phyloP scores from a whole-genome alignment of 192 early-diverging fungal species.

The Backusella westeae region DNA sequence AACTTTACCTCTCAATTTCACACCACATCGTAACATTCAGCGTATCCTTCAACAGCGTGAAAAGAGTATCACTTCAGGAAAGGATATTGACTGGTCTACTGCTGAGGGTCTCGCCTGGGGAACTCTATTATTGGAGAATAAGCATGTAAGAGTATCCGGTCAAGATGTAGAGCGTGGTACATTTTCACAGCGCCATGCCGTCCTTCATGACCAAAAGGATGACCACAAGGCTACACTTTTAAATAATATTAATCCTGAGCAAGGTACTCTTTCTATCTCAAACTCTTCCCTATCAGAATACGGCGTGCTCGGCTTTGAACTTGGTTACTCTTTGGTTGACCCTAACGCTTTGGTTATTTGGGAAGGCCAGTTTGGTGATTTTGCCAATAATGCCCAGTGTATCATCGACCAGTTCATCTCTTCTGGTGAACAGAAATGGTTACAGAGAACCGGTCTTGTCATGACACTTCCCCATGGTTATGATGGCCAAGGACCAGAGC shows the following conservation, averaged over 20 bases:
- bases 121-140: slow-evolving; percentile 83
- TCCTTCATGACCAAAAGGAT: slow-evolving; percentile 91
- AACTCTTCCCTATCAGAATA: slow-evolving; percentile 97
- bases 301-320: slow-evolving; percentile 93
- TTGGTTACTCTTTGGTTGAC: slow-evolving; percentile 92
- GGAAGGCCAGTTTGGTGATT: slow-evolving; percentile 99
- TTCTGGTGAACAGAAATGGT: slow-evolving; percentile 97
- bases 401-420: slow-evolving; percentile 98
- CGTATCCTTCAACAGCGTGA: slow-evolving; percentile 81
- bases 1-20: slow-evolving; percentile 79
- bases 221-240: slow-evolving; percentile 80
- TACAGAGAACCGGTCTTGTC: slow-evolving; percentile 92
- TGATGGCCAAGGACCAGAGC: slow-evolving; percentile 98
- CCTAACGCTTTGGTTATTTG: slow-evolving; percentile 93
- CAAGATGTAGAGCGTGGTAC: slow-evolving; percentile 99
- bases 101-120: slow-evolving; percentile 94
- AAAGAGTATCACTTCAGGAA: slow-evolving; percentile 75
- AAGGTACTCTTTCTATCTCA: slow-evolving; percentile 83
- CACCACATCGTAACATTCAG: slow-evolving; percentile 79
- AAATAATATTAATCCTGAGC: slow-evolving; percentile 81
- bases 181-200: slow-evolving; percentile 98
- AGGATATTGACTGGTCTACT: slow-evolving; percentile 93
- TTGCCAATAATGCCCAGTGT: slow-evolving; percentile 96
- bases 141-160: slow-evolving; percentile 89
- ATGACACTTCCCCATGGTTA: slow-evolving; percentile 95